These are phyloP conservation scores for Cotoneaster glaucophyllus DNA, from an alignment of 306 rosid species.

Conservation along the genomic window DNA sequence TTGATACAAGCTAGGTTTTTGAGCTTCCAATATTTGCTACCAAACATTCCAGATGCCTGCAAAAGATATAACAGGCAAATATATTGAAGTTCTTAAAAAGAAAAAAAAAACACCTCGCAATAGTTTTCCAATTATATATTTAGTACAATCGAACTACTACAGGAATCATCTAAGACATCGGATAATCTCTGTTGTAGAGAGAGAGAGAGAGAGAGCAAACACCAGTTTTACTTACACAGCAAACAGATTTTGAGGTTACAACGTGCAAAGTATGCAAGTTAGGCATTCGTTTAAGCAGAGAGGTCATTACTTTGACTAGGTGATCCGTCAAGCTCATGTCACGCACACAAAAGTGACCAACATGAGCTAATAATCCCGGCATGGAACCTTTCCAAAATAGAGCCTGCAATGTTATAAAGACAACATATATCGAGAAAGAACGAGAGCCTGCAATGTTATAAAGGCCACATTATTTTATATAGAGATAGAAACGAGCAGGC, in stretches of 20 bases:
- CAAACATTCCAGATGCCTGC: no score
- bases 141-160: no score
- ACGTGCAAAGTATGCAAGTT: background rate
- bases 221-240: background rate
- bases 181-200: no score
- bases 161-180: no score
- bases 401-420: background rate
- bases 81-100: no score
- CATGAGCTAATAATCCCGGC: background rate
- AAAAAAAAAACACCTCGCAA: background rate
- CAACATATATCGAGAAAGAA: background rate
- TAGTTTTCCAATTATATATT: background rate
- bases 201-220: background rate
- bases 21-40: no score
- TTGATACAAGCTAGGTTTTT: no score
- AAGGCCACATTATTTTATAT: no score
- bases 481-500: no score
- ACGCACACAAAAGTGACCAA: background rate
- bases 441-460: no score
- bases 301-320: background rate
- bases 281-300: background rate
- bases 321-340: background rate
- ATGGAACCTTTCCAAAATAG: background rate
- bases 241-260: no score
- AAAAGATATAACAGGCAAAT: no score